Percentiles rank a stretch among this genome's conserved stretches.
These are phyloP conservation scores for Potentilla sterilis DNA, from an alignment of 306 rosid genomes.

Conservation along the genomic window DNA sequence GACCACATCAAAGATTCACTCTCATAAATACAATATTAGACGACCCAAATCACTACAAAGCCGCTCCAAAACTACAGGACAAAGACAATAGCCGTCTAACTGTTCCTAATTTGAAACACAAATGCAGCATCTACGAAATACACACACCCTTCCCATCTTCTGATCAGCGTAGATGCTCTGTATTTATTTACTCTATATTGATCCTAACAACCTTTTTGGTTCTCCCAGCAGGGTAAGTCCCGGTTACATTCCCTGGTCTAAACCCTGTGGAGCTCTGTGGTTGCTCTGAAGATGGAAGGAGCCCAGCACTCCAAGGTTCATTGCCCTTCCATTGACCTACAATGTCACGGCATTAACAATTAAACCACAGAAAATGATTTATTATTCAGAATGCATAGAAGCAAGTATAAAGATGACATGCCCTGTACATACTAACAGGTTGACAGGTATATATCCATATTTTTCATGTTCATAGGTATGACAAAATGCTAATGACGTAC, in stretches of 20 bases:
- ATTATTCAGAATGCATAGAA: too few relatives aligned
- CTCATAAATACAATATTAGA: not conserved
- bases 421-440: too few relatives aligned
- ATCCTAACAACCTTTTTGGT: slow-evolving; percentile 66
- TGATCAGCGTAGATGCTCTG: not conserved
- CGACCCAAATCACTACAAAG: not conserved
- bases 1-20: not conserved
- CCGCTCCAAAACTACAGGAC: not conserved
- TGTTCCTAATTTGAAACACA: not conserved
- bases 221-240: slow-evolving; percentile 31
- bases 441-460: not conserved
- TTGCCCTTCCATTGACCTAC: slow-evolving; percentile 36
- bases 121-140: too few relatives aligned
- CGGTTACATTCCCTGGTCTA: slow-evolving; percentile 28
- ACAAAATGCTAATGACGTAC: not conserved
- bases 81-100: not conserved
- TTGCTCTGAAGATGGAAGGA: slow-evolving; percentile 31
- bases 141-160: not conserved
- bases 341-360: not conserved
- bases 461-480: not conserved
- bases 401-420: not conserved
- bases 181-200: slow-evolving; percentile 54
- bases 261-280: slow-evolving; percentile 27
- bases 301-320: slow-evolving; percentile 24
- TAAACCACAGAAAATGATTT: not conserved